These are phyloP conservation scores for Trametes pubescens DNA, from an alignment of 1,284 basidiomycete species.

Conservation along the genomic window DNA sequence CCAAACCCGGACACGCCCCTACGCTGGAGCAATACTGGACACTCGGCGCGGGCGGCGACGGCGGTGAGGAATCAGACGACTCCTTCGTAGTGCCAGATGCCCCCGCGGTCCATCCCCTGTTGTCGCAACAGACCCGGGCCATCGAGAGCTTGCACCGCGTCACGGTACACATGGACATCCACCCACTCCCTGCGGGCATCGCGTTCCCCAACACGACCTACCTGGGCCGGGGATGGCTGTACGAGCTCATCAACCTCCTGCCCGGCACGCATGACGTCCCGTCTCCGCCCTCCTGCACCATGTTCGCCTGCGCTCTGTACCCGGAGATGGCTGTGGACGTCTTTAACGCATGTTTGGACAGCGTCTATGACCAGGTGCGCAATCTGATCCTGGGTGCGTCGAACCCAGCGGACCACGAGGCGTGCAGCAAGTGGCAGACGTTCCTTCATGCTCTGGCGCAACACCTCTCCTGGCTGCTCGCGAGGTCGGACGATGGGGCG, in stretches of 20 bases:
- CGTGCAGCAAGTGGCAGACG: conserved; percentile 38
- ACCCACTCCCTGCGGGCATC: conserved; percentile 57
- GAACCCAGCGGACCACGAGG: conserved; percentile 45
- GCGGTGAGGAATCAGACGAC: conserved; percentile 16
- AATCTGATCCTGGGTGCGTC: conserved; percentile 50
- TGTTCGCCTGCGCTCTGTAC: conserved; percentile 32
- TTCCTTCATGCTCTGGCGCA: conserved; percentile 38
- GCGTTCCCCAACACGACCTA: conserved; percentile 59
- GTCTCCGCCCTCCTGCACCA: conserved; percentile 22
- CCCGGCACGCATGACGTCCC: conserved; percentile 19
- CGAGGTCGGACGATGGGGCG: conserved; percentile 25
- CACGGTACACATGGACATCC: conserved; percentile 58
- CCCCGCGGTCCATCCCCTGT: neutral
- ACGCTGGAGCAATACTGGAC: conserved; percentile 33
- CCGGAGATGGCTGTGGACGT: conserved; percentile 35
- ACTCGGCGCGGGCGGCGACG: conserved; percentile 9
- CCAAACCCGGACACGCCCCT: neutral
- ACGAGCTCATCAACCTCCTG: conserved; percentile 49
- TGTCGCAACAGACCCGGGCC: conserved; percentile 18
- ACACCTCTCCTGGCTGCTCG: conserved; percentile 40
- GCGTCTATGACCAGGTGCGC: conserved; percentile 29
- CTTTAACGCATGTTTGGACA: conserved; percentile 34
- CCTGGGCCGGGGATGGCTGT: conserved; percentile 63
- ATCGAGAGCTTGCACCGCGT: conserved; percentile 36
- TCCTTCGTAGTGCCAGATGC: conserved; percentile 22